Base-by-base conservation (phyloP, 306 rosid species). In the Citrullus mucosospermus region DNA sequence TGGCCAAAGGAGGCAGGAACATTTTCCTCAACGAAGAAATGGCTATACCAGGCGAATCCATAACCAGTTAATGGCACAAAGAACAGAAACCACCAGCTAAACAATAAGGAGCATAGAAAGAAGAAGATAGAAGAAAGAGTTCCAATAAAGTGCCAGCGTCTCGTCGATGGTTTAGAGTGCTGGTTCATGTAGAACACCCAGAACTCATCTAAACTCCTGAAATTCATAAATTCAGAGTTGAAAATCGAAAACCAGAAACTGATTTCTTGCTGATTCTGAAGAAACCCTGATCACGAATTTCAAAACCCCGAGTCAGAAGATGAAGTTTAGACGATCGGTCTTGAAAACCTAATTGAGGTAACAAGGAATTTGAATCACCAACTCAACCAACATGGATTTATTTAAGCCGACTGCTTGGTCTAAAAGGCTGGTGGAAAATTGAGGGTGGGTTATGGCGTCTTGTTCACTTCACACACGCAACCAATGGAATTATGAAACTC, bases 21-120 rank as follows among this genome's bases (percentile, higher is more conserved):
- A 81, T 95, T 95, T 81, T 93, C 89, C 81, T 95, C 97, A 8
- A 95, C 86, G 57, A 91, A 95, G 89, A 95, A 92, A 82, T 95
- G 97, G 83, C 97, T 95, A 82, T 92, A 95, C 99, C 99, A 95
- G 12, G 97, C 99, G 65, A 86, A 88, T 44, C 97, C 99, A 87
- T 95, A 92, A 20, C 96, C 97, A 79, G 89, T 84, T 6, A 92
- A 68, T 20, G 97, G 97, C 78, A 86, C 97, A 79, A 88, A 84
- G 77, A 91, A 72, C 85, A 95, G 82, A 74, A 91, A 80, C 97
- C 97, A 88, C 99, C 97, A 92, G 41, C 90, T 92, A 39, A 88
- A 85, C 6, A 92, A 25, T 65, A 91, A 8, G 0, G 99, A 91
- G 74, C 82, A 84, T 22, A 92, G 20, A 72, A 95, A 79, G 80